Evolutionary conservation across 148 eudicot genomes (phyloP).

Genomic region (Camellia sinensis): DNA sequence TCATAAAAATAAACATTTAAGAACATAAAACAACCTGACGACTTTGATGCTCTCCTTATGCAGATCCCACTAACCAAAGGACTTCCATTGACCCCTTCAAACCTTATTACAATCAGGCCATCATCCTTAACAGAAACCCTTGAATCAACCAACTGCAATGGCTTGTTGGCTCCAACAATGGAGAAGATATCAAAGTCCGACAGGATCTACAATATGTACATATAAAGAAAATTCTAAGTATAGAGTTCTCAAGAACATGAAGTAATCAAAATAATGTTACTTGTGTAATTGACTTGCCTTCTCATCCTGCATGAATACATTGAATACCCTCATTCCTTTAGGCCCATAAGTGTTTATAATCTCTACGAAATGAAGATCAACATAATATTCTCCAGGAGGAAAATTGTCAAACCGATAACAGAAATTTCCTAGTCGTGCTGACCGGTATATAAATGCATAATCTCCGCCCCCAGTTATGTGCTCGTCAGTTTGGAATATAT

Average conservation of each 20-base stretch:
- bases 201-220: conserved; percentile 53
- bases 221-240: conserved; percentile 5
- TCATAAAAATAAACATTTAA: background rate
- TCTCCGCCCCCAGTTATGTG: conserved; percentile 68
- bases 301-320: conserved; percentile 80
- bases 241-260: background rate
- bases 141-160: conserved; percentile 69
- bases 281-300: conserved; percentile 58
- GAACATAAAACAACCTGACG: conserved; percentile 41
- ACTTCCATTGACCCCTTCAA: conserved; percentile 77
- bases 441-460: conserved; percentile 60
- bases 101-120: conserved; percentile 53
- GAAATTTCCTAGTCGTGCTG: conserved; percentile 75
- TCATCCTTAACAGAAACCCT: conserved; percentile 64
- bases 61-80: conserved; percentile 84
- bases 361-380: conserved; percentile 90
- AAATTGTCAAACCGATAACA: conserved; percentile 55
- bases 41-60: conserved; percentile 66
- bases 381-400: conserved; percentile 67
- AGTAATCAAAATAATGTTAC: conserved; percentile 1
- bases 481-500: conserved; percentile 59
- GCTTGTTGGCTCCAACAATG: conserved; percentile 90
- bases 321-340: conserved; percentile 80
- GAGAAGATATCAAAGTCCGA: conserved; percentile 88
- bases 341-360: conserved; percentile 76